Evolutionary conservation across 305 asterid species (phyloP).

Genomic region (Solanum hybrid): DNA sequence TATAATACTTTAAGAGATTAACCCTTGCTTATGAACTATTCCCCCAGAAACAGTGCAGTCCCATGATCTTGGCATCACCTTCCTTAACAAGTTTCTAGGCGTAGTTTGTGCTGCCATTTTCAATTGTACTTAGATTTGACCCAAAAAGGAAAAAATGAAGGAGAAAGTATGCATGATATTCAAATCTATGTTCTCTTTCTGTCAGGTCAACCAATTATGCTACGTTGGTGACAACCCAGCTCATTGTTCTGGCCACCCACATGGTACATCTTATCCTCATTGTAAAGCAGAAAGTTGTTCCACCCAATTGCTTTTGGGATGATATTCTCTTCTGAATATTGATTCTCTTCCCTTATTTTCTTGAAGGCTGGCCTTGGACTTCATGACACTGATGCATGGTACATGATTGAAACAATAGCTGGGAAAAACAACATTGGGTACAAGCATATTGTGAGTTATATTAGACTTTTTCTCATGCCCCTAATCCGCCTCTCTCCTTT

Average conservation of each 20-base stretch:
- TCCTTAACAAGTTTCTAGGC: neutral
- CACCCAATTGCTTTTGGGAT: neutral
- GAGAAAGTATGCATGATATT: neutral
- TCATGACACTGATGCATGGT: slow-evolving; percentile 83
- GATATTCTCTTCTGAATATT: slow-evolving; percentile 9
- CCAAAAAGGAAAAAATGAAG: neutral
- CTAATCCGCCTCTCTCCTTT: neutral
- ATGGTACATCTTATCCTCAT: slow-evolving; percentile 39
- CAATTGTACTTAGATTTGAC: neutral
- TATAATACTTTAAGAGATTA: neutral
- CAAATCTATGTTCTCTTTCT: slow-evolving; percentile 18
- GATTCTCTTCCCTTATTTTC: slow-evolving; percentile 23
- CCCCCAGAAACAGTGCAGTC: neutral
- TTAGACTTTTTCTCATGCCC: slow-evolving; percentile 1
- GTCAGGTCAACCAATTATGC: slow-evolving; percentile 87
- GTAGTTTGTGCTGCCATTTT: neutral
- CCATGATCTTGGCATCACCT: neutral
- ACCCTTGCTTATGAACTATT: neutral
- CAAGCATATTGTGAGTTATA: slow-evolving; percentile 69
- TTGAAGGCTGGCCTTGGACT: slow-evolving; percentile 83
- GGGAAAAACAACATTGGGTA: slow-evolving; percentile 82
- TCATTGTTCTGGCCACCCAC: slow-evolving; percentile 69
- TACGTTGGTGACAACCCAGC: slow-evolving; percentile 66
- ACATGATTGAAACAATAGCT: slow-evolving; percentile 81
- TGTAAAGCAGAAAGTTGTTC: neutral